Base-by-base conservation (phyloP, 331 rosid genomes). In the Stylosanthes scabra region DNA sequence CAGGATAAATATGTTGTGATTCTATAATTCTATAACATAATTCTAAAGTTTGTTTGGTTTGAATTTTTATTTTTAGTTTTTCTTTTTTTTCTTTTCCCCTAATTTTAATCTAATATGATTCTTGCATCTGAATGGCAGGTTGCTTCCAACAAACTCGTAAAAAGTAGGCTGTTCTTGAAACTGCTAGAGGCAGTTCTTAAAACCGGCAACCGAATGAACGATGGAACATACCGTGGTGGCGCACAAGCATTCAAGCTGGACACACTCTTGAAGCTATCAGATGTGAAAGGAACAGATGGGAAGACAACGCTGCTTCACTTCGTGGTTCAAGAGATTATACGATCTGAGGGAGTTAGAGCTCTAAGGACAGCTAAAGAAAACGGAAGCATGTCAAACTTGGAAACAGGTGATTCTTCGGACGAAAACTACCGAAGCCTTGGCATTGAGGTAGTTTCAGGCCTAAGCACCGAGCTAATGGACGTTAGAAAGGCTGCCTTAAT, bases 171-270 rank as follows among this genome's bases (percentile, higher is more conserved):
- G 70, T 93, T 93, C 84, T 75, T 90, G 7, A 93, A 90, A 63
- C 91, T 93, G 44, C 74, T 93, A 54, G 98, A 93, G 83, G 97
- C 98, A 34, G 98, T 93, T 64, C 96, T 93, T 3, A 93, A 93
- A 86, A 90, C 97, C 4, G 98, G 98, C 0, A 93, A 93, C 80
- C 96, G 98, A 39, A 93, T 93, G 98, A 93, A 93, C 54, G 97
- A 84, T 5, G 98, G 98, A 6, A 90, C 98, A 27, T 90, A 87
- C 55, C 91, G 98, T 0, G 98, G 98, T 0, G 89, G 93, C 0
- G 98, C 98, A 0, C 97, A 90, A 44, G 98, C 98, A 9, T 93
- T 93, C 66, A 78, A 84, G 82, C 97, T 93, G 2, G 98, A 93
- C 81, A 93, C 98, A 0, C 96, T 93, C 34, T 78, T 90, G 60